Conservation (phyloP, 192 early-diverging fungal genomes). For the Coemansia sp. region DNA sequence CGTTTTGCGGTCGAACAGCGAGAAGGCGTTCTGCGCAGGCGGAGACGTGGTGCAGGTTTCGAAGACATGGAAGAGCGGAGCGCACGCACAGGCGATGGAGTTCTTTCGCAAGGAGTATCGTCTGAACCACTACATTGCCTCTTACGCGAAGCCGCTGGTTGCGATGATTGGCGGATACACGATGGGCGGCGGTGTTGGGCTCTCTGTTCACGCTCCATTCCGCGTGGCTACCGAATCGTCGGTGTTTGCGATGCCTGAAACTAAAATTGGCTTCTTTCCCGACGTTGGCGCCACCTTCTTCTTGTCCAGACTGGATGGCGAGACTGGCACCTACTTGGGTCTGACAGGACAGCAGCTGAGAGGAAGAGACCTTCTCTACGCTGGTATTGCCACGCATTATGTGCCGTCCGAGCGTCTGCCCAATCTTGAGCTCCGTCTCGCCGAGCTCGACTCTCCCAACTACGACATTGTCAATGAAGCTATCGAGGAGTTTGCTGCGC, state of each 20-base stretch:
- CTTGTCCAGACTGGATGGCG: conserved; percentile 91
- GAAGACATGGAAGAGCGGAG: conserved; percentile 38
- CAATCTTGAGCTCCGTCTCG: conserved; percentile 75
- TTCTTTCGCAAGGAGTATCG: conserved; percentile 94
- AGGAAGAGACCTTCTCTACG: conserved; percentile 85
- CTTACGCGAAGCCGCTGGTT: conserved; percentile 85
- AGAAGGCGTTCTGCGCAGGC: conserved; percentile 89
- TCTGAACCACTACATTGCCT: conserved; percentile 90
- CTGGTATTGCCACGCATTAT: conserved; percentile 96
- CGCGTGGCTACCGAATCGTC: conserved; percentile 95
- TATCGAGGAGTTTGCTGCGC: conserved; percentile 89
- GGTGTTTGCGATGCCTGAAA: conserved; percentile 97
- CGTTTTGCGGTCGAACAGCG: conserved; percentile 74
- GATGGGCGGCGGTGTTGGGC: conserved; percentile 97
- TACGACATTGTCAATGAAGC: conserved; percentile 78
- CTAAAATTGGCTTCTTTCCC: conserved; percentile 94
- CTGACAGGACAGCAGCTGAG: conserved; percentile 79
- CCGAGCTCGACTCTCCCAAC: conserved; percentile 76
- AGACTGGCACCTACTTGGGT: conserved; percentile 89
- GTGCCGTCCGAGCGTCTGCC: conserved; percentile 85
- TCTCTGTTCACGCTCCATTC: conserved; percentile 95
- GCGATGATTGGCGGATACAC: conserved; percentile 86
- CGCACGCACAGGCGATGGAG: conserved; percentile 55
- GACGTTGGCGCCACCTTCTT: conserved; percentile 97
- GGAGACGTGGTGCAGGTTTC: conserved; percentile 72